Percentiles rank a stretch among this genome's conserved stretches.
phyloP scores from a whole-genome alignment of 202 grass and related monocot species.

The Saccharum hybrid region DNA sequence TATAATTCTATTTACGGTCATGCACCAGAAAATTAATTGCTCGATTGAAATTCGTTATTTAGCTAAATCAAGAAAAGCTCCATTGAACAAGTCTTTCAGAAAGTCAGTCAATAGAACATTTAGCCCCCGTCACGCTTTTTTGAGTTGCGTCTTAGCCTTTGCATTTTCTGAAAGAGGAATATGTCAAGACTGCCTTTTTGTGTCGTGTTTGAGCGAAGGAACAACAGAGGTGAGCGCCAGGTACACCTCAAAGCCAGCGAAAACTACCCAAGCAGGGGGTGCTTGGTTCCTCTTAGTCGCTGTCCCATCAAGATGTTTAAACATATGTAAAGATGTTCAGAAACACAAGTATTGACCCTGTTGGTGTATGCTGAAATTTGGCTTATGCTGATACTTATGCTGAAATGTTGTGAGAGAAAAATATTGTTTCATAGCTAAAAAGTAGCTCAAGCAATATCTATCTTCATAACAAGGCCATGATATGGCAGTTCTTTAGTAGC shows the following conservation, averaged over 20 bases:
- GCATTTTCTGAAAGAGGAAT: neutral
- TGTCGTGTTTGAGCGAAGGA: constrained; percentile 1
- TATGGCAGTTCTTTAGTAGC: neutral
- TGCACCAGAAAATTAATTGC: no score
- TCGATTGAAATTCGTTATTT: neutral
- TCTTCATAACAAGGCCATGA: neutral
- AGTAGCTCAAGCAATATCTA: neutral
- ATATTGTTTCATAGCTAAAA: no score
- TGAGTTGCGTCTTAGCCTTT: neutral
- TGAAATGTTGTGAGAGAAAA: no score
- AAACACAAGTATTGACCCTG: no score
- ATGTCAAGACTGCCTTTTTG: neutral
- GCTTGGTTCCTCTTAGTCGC: no score
- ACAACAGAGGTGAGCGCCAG: neutral
- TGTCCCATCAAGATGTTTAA: no score
- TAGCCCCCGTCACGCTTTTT: neutral
- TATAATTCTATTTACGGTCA: neutral
- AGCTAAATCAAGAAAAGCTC: neutral
- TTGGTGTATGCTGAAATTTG: no score
- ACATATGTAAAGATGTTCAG: no score
- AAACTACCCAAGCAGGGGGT: neutral
- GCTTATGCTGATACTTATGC: no score
- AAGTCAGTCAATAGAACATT: constrained; percentile 15
- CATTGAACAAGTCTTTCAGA: constrained; percentile 15
- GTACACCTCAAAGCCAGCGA: neutral